phyloP scores from a whole-genome alignment of 805 yeast genomes.

The Zygotorulaspora florentina region DNA sequence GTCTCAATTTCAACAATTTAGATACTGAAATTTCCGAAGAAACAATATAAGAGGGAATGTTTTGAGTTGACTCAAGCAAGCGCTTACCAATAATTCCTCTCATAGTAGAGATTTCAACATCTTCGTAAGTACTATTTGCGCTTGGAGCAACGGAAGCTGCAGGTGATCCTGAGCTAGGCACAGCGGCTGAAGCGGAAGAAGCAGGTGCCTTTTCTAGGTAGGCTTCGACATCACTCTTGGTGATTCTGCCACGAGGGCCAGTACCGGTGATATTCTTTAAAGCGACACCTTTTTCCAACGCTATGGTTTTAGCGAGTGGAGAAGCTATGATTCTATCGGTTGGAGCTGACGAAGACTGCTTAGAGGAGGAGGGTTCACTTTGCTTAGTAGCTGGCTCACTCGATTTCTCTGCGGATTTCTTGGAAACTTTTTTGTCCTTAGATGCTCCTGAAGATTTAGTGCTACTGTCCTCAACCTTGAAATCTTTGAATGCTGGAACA shows the following conservation, averaged over 20 bases:
- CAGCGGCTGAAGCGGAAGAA: conserved; percentile 35
- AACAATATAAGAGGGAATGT: conserved; percentile 88
- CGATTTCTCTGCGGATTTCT: conserved; percentile 5
- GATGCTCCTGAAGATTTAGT: conserved; percentile 32
- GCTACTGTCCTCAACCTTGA: conserved; percentile 73
- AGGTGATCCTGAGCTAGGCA: no score
- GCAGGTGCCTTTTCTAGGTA: conserved; percentile 41
- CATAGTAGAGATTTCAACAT: conserved; percentile 85
- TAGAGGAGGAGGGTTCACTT: conserved; percentile 30
- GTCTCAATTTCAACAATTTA: conserved; percentile 87
- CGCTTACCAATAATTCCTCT: conserved; percentile 91
- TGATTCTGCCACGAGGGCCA: conserved; percentile 94
- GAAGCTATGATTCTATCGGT: conserved; percentile 83
- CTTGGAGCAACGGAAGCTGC: conserved; percentile 44
- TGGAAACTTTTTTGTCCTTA: conserved; percentile 33
- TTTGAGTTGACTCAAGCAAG: conserved; percentile 77
- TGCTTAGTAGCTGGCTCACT: conserved; percentile 19
- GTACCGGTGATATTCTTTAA: conserved; percentile 82
- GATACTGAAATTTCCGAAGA: conserved; percentile 82
- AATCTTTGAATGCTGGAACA: conserved; percentile 83
- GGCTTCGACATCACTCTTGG: conserved; percentile 83
- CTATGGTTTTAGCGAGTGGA: conserved; percentile 89
- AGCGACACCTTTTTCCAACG: conserved; percentile 86
- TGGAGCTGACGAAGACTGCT: conserved; percentile 40
- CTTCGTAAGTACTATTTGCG: conserved; percentile 59